These are phyloP conservation scores for Sisymbrium irio DNA, from an alignment of 345 rosid species.

Conservation along the genomic window DNA sequence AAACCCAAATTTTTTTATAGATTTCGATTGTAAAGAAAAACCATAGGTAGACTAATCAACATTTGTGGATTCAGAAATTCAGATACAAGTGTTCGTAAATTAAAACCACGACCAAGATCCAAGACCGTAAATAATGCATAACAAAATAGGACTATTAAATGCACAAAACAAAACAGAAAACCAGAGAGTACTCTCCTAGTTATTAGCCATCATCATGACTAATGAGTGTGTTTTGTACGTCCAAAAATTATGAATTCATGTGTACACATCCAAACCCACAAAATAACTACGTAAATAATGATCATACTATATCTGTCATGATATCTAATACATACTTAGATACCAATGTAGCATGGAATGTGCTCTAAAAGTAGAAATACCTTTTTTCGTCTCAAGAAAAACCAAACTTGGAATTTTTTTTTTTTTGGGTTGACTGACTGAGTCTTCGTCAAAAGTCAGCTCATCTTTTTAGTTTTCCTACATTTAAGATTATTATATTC, in stretches of 20 bases:
- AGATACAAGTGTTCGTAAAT: not conserved
- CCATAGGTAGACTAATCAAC: constrained; percentile 19
- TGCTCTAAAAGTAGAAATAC: constrained; percentile 2
- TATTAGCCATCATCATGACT: not conserved
- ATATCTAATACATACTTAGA: not conserved
- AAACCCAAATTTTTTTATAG: not conserved
- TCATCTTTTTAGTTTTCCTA: not conserved
- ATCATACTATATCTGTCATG: not conserved
- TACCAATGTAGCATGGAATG: not conserved
- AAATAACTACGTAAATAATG: not conserved
- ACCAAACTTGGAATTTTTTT: not conserved
- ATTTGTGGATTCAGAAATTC: constrained; percentile 14
- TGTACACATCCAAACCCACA: not conserved
- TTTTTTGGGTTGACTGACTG: constrained; percentile 30
- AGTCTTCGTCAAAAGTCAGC: constrained; percentile 32
- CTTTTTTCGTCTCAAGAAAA: not conserved
- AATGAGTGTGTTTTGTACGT: not conserved
- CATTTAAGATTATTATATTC: not conserved
- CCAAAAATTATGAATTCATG: not conserved
- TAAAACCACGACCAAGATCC: not conserved
- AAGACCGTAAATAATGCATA: constrained; percentile 1
- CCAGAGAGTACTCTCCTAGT: not conserved
- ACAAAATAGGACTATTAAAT: not conserved
- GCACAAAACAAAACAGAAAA: not conserved
- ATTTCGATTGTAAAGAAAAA: not conserved